Conservation (phyloP, 768 basidiomycete species). For the Amanita subjunquillea region DNA sequence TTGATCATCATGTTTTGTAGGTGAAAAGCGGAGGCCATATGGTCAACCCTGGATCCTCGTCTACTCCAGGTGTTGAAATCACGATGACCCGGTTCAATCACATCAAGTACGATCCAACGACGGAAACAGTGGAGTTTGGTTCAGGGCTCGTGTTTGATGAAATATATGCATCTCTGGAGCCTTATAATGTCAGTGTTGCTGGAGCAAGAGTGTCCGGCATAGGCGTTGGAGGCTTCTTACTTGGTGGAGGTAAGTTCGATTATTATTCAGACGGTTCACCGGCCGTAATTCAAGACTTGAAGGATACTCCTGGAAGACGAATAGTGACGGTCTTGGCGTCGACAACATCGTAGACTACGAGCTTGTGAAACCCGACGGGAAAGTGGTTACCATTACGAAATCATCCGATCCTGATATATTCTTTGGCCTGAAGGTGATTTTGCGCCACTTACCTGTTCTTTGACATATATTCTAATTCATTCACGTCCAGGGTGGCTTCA, state of each 20-base stretch:
- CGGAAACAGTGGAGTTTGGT: constrained; percentile 20
- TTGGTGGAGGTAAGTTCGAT: constrained; percentile 36
- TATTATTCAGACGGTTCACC: constrained; percentile 21
- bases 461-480: neutral
- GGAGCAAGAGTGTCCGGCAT: constrained; percentile 39
- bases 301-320: constrained; percentile 48
- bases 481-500: constrained; percentile 41
- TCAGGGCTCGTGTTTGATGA: constrained; percentile 40
- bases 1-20: constrained; percentile 12
- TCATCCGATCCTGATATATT: constrained; percentile 27
- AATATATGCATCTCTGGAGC: constrained; percentile 30
- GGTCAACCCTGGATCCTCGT: constrained; percentile 35
- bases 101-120: constrained; percentile 19
- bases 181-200: constrained; percentile 32
- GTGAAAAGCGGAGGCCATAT: constrained; percentile 42
- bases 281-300: constrained; percentile 11
- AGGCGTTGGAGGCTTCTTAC: constrained; percentile 35
- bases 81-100: constrained; percentile 28
- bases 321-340: neutral
- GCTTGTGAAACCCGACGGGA: constrained; percentile 48
- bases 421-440: constrained; percentile 27
- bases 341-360: constrained; percentile 48
- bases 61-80: constrained; percentile 40
- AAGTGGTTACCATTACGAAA: constrained; percentile 24
- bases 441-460: neutral